Percentiles rank a stretch among this genome's conserved stretches.
phyloP scores from a whole-genome alignment of 2,329 filamentous ascomycete genomes.

The Dendrostoma leiphaemia region DNA sequence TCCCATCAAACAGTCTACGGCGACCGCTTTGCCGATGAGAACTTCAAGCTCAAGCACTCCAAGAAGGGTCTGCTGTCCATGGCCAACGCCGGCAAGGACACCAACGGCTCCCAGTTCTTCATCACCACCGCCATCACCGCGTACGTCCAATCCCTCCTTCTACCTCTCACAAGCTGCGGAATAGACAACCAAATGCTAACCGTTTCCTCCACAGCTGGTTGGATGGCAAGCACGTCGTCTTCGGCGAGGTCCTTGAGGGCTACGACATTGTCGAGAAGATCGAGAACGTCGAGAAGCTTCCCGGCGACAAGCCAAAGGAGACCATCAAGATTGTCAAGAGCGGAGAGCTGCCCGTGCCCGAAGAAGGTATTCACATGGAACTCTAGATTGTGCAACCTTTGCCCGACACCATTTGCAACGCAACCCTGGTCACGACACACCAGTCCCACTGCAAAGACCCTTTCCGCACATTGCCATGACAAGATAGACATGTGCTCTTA shows the following conservation, averaged over 20 bases:
- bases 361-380: constrained; percentile 92
- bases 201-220: constrained; percentile 60
- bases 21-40: constrained; percentile 81
- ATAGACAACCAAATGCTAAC: constrained; percentile 11
- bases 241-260: constrained; percentile 85
- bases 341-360: constrained; percentile 77
- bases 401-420: constrained; percentile 24
- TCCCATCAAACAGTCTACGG: constrained; percentile 64
- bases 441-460: background rate
- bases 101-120: constrained; percentile 89
- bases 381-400: constrained; percentile 51
- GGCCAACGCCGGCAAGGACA: constrained; percentile 83
- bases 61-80: constrained; percentile 82
- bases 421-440: constrained; percentile 34
- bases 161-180: background rate
- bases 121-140: constrained; percentile 80
- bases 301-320: constrained; percentile 67
- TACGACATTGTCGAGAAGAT: constrained; percentile 79
- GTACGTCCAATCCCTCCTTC: constrained; percentile 42
- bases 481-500: constrained; percentile 6
- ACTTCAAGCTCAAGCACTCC: constrained; percentile 93
- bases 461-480: constrained; percentile 3
- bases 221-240: constrained; percentile 81
- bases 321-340: constrained; percentile 77
- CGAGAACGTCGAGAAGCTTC: constrained; percentile 65